Conservation (phyloP, 2,329 filamentous ascomycete genomes). For the Alternaria metachromatica region DNA sequence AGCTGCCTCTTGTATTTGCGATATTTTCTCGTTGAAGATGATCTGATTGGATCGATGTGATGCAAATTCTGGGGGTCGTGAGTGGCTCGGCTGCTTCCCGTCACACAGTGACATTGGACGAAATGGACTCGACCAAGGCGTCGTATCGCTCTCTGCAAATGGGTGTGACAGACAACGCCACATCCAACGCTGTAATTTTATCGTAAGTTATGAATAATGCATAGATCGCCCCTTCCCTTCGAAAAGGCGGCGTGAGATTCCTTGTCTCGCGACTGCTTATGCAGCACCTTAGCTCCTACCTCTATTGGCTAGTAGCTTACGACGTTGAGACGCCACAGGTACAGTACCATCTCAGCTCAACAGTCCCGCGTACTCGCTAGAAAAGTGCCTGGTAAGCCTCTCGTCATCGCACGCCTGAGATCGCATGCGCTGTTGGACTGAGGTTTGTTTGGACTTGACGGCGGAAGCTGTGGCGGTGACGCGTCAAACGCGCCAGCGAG, state of each 20-base stretch:
- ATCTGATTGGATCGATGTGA: no score
- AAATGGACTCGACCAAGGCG: no score
- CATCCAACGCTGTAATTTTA: not conserved
- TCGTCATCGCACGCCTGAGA: not conserved
- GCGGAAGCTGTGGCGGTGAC: not conserved
- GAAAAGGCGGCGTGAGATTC: constrained; percentile 25
- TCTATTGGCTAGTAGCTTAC: constrained; percentile 8
- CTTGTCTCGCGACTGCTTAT: constrained; percentile 16
- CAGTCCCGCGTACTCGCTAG: not conserved
- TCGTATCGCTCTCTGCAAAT: no score
- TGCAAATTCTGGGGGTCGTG: no score
- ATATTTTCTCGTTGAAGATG: no score
- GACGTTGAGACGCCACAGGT: not conserved
- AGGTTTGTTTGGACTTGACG: not conserved
- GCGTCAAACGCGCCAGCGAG: not conserved
- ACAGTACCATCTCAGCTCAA: constrained; percentile 12
- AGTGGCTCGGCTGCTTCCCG: not conserved
- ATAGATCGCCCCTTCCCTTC: not conserved
- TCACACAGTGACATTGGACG: no score
- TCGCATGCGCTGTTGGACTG: not conserved
- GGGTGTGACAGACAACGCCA: no score
- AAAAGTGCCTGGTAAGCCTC: not conserved
- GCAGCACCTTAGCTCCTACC: constrained; percentile 10
- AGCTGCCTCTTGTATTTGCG: no score
- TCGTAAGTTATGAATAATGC: not conserved